Percentiles rank a stretch among this genome's conserved stretches.
These are phyloP conservation scores for Citrullus amarus DNA, from an alignment of 306 rosid species.

Conservation along the genomic window DNA sequence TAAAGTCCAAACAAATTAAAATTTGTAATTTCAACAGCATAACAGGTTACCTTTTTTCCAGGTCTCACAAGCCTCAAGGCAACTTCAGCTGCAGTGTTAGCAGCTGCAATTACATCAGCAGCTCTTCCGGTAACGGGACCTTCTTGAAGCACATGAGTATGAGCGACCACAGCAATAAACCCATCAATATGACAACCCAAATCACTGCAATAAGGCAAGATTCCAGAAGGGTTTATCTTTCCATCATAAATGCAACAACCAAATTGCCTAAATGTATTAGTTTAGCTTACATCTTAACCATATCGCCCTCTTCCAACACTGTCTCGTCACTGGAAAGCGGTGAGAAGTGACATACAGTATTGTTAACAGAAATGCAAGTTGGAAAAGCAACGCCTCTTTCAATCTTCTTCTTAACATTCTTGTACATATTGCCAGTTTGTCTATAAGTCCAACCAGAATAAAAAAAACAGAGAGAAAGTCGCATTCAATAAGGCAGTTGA, in stretches of 20 bases:
- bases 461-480: neutral
- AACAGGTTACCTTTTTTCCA: slow-evolving; percentile 52
- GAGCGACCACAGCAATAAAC: slow-evolving; percentile 77
- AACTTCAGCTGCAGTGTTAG: slow-evolving; percentile 94
- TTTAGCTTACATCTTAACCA: slow-evolving; percentile 67
- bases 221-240: neutral
- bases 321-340: slow-evolving; percentile 89
- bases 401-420: slow-evolving; percentile 82
- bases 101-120: slow-evolving; percentile 90
- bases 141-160: slow-evolving; percentile 69
- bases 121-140: slow-evolving; percentile 76
- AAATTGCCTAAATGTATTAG: no score
- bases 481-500: neutral
- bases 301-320: slow-evolving; percentile 79
- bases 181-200: slow-evolving; percentile 95
- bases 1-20: neutral
- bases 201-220: slow-evolving; percentile 39
- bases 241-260: neutral
- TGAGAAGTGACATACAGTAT: slow-evolving; percentile 73
- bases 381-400: slow-evolving; percentile 95
- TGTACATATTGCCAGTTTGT: slow-evolving; percentile 76
- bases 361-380: slow-evolving; percentile 85
- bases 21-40: neutral
- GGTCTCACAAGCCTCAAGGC: slow-evolving; percentile 92
- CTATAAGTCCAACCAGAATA: slow-evolving; percentile 11